Conservation (phyloP, 192 early-diverging fungal species). For the Coemansia sp. region DNA sequence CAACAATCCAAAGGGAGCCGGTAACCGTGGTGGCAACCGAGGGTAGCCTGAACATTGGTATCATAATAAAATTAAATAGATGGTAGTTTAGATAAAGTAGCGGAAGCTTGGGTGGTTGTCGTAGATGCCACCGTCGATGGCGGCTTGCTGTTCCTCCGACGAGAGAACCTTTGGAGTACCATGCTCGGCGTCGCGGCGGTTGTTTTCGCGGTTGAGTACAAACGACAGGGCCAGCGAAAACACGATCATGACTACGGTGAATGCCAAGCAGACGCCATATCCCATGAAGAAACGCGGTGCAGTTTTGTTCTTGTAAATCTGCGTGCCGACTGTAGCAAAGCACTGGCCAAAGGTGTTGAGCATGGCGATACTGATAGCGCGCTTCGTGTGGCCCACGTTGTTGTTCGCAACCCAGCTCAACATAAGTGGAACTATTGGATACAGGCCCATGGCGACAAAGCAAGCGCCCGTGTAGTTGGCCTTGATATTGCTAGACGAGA, state of each 20-base stretch:
- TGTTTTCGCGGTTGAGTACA: conserved; percentile 64
- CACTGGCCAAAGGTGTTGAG: conserved; percentile 71
- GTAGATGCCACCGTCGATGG: conserved; percentile 39
- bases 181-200: conserved; percentile 25
- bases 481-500: conserved; percentile 27
- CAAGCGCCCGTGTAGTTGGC: conserved; percentile 55
- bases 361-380: conserved; percentile 67
- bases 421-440: conserved; percentile 63
- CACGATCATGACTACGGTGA: conserved; percentile 57
- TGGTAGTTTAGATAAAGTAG: conserved; percentile 30
- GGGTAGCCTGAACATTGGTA: conserved; percentile 17
- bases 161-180: conserved; percentile 29
- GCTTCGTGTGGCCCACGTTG: conserved; percentile 70
- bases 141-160: conserved; percentile 38
- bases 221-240: conserved; percentile 57
- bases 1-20: conserved; percentile 71
- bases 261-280: conserved; percentile 53
- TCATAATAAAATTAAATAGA: not conserved
- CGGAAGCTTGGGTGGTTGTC: conserved; percentile 53
- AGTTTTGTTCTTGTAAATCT: conserved; percentile 69
- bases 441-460: conserved; percentile 51
- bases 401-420: conserved; percentile 70
- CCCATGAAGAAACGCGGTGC: conserved; percentile 60
- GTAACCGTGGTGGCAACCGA: conserved; percentile 59
- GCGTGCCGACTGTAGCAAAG: conserved; percentile 72